phyloP scores from a whole-genome alignment of 2,329 filamentous ascomycete genomes.

The Alternaria postmessia region DNA sequence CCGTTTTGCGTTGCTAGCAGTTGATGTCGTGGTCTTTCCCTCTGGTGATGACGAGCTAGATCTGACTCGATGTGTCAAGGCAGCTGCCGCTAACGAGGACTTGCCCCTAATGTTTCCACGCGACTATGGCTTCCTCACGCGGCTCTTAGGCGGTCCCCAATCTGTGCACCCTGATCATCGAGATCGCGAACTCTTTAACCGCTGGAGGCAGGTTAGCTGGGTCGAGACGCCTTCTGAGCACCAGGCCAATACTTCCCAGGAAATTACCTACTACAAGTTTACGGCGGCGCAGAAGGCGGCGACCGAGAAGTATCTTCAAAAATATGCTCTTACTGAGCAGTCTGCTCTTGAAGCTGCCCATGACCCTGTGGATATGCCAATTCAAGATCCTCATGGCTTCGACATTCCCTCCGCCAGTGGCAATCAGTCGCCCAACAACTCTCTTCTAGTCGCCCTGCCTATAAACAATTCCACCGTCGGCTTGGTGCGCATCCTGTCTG shows the following conservation, averaged over 20 bases:
- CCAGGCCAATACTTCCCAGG: not conserved
- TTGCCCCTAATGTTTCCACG: not conserved
- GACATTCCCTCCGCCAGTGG: not conserved
- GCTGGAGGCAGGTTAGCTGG: not conserved
- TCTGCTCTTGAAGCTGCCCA: not conserved
- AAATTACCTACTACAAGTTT: not conserved
- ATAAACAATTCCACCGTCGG: not conserved
- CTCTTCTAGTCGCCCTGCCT: not conserved
- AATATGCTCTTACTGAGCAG: not conserved
- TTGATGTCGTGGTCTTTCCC: conserved; percentile 6
- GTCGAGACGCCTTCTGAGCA: not conserved
- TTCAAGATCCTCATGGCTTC: not conserved
- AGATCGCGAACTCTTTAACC: not conserved
- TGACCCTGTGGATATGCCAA: not conserved
- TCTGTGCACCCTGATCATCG: not conserved
- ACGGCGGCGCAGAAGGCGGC: not conserved
- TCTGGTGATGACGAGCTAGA: conserved; percentile 13
- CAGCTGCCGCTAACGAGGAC: conserved; percentile 6
- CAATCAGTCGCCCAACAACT: not conserved
- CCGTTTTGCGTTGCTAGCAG: conserved; percentile 6
- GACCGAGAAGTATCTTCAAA: not conserved
- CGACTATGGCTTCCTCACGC: not conserved
- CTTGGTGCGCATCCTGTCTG: not conserved
- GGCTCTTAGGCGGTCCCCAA: not conserved
- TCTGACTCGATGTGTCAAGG: conserved; percentile 15